Evolutionary conservation across 2,329 filamentous ascomycete species (phyloP).

Genomic region (Metarhizium anisopliae): DNA sequence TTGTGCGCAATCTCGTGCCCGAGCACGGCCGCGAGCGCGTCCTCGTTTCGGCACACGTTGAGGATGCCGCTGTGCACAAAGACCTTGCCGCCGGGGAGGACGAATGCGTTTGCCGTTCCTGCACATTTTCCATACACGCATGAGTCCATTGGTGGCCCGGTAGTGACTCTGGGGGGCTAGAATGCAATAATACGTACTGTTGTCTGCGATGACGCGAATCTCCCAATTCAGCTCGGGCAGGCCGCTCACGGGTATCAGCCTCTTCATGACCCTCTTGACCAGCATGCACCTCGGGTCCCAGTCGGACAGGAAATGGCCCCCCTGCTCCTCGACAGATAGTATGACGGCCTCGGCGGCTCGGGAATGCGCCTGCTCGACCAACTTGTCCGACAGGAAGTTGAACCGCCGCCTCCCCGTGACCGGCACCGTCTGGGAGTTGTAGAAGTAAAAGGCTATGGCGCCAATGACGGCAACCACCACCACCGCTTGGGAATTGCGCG

Average conservation of each 20-base stretch:
- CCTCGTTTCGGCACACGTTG: constrained; percentile 55
- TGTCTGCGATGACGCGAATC: constrained; percentile 64
- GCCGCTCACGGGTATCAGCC: constrained; percentile 59
- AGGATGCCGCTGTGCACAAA: constrained; percentile 71
- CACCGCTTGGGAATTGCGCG: constrained; percentile 25
- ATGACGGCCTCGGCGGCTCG: constrained; percentile 33
- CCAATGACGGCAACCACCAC: constrained; percentile 31
- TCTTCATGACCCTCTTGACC: constrained; percentile 56
- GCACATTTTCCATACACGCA: neutral
- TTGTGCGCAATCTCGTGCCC: constrained; percentile 77
- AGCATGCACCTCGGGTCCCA: constrained; percentile 46
- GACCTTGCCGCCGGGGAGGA: constrained; percentile 70
- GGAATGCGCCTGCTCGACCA: constrained; percentile 37
- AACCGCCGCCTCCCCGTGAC: constrained; percentile 64
- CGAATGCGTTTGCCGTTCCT: constrained; percentile 62
- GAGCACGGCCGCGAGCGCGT: constrained; percentile 64
- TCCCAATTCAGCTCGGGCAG: constrained; percentile 56
- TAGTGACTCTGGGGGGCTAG: neutral
- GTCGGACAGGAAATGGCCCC: constrained; percentile 46
- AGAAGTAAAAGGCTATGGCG: constrained; percentile 52
- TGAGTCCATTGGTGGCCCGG: too few relatives aligned
- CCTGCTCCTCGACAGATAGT: constrained; percentile 40
- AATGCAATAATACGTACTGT: constrained; percentile 24
- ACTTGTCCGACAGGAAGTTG: constrained; percentile 52
- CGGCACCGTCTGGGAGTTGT: constrained; percentile 63